Evolutionary conservation across 202 grass and related monocot species (phyloP), one percentile per base, ranked within the genome.

Genomic region (Digitaria exilis): DNA sequence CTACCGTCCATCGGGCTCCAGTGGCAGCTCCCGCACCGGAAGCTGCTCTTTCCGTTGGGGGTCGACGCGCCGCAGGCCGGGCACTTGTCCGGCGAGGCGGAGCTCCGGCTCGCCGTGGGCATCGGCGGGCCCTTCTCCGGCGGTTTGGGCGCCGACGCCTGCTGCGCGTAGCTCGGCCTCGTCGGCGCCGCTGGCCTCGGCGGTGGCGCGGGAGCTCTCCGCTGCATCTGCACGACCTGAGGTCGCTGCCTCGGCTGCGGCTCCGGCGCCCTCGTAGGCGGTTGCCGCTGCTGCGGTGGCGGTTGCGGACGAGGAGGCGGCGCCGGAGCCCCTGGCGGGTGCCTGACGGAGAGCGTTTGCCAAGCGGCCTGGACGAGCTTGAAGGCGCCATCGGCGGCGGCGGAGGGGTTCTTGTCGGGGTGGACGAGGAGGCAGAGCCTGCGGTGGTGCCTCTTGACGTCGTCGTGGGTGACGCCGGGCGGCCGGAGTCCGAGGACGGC

Each of bases 341-440:
- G 74, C 55, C 14, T 45, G 55, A 37, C 22, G 7, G 41, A 61
- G 0, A 76, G 74, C 37, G 8, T 55, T 1, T 21, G 22, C 22
- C 22, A 76, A 4, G 55, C 74, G 55, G 55, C 74, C 37, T 61
- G 74, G 35, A 76, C 55, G 55, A 77, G 25, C 74, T 62, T 76
- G 74, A 76, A 76, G 3, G 55, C 73, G 37, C 22, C 35, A 35
- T 58, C 54, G 14, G 73, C 73, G 1, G 66, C 66, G 5, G 22
- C 41, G 5, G 41, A 45, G 1, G n/a, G 5, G 66, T 69, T 69
- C 66, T 69, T 69, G 66, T 69, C 66, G n/a, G 39, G 66, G 66
- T 69, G 66, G n/a, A 69, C 41, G 2, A 69, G 41, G 9, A 69
- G 66, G 41, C 41, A 69, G 12, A 69, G 66, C 22, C 22, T 45